Evolutionary conservation across 768 basidiomycete species (phyloP), one percentile per base, ranked within the genome.

Genomic region (Boletellus emodensis): DNA sequence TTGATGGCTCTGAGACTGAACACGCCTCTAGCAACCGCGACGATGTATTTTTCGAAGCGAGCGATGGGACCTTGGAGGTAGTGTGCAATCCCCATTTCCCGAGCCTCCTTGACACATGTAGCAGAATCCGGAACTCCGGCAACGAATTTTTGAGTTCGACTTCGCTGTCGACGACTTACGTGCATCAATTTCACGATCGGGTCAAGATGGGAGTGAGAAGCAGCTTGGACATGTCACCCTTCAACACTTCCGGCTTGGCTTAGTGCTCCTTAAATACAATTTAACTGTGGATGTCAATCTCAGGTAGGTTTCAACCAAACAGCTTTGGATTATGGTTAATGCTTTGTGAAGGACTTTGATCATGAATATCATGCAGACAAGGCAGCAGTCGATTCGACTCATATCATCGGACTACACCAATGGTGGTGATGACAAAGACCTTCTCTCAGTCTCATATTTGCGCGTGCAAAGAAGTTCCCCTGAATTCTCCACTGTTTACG

Each of bases 101-200:
- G 15, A 12, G 36, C 33, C 32, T 48, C 18, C 20, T 44, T 57
- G 37, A 62, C 28, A 38, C 20, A 6, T 35, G 17, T 28, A 33
- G 20, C 38, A 71, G 68, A 60, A 59, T 44, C 64, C 66, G 22
- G 72, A 75, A 47, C 53, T 76, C 28, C 71, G 71, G 43, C 82
- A 83, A 58, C 80, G 79, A 51, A 75, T 82, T 1, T 90, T 98
- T 54, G 88, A 96, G 66, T 72, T 98, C 52, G 75, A 85, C 49
- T 98, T 99, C 72, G 75, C 83, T 30, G 96, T 98, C 34, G 88
- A 92, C 46, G 80, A 81, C 44, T 75, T 99, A 12, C 77, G 87
- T 42, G 90, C 85, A 0, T 81, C 85, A 3, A 72, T 99, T 35
- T 91, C 81, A 57, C 91, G 87, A 58, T 83, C 86, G 3, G 72